Evolutionary conservation across 371 early-diverging fungal species (phyloP).

Genomic region (Apophysomyces trapeziformis): DNA sequence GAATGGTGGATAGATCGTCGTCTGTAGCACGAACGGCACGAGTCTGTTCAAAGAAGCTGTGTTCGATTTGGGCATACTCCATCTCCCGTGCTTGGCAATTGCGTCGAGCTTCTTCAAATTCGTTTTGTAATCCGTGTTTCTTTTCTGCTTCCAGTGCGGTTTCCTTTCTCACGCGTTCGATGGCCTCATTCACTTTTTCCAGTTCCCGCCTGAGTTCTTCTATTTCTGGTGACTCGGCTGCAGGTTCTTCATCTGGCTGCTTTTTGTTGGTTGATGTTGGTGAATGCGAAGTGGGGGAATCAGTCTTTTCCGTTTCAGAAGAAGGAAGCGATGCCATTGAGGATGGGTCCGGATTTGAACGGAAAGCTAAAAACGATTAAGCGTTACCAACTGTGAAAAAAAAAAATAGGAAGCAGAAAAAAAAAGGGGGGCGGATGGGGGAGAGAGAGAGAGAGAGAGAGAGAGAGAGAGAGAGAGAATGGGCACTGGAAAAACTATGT

Average conservation of each 20-base stretch:
- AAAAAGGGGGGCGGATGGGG: neutral
- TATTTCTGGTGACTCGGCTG: slow-evolving; percentile 15
- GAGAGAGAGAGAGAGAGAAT: too few species aligned
- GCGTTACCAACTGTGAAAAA: neutral
- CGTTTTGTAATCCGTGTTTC: slow-evolving; percentile 36
- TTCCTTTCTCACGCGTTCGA: slow-evolving; percentile 33
- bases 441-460: slow-evolving; percentile 6
- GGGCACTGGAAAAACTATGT: too few species aligned
- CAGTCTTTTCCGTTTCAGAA: slow-evolving; percentile 7
- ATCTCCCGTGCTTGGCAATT: slow-evolving; percentile 43
- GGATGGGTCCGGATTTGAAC: neutral
- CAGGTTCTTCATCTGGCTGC: slow-evolving; percentile 3
- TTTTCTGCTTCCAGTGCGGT: slow-evolving; percentile 35
- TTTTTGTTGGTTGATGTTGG: slow-evolving; percentile 9
- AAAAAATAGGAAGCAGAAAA: neutral
- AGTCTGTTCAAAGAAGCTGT: slow-evolving; percentile 61
- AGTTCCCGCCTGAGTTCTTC: slow-evolving; percentile 38
- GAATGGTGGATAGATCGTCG: slow-evolving; percentile 67
- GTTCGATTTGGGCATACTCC: slow-evolving; percentile 53
- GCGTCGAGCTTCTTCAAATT: slow-evolving; percentile 39
- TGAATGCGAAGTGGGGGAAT: neutral
- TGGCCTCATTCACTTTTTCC: slow-evolving; percentile 40
- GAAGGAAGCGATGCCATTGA: slow-evolving; percentile 12
- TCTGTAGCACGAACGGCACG: slow-evolving; percentile 64
- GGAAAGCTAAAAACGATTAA: neutral